Evolutionary conservation across 306 rosid species (phyloP), one percentile per base, ranked within the genome.

Genomic region (Cercis canadensis): DNA sequence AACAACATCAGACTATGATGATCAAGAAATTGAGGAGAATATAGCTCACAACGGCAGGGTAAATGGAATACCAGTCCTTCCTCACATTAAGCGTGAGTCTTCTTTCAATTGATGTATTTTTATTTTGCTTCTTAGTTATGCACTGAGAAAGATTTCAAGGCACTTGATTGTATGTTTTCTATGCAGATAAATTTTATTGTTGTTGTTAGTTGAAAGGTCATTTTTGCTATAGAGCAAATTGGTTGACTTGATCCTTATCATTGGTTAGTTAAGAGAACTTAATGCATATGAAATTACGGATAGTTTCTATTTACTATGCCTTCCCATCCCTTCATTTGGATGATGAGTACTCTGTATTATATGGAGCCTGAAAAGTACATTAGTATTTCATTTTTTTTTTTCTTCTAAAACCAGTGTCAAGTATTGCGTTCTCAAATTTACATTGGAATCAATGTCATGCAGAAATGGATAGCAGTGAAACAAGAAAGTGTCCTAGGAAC

Each of bases 1-100:
- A 74, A 94, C 96, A 43, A 90, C 98, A 17, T 94, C 98, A 6
- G 97, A 94, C 75, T 94, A 90, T 62, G 73, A 84, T 62, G 97
- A 94, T 75, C 83, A 78, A 80, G 97, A 90, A 84, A 94, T 94
- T 79, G 90, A 87, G 80, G 94, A 87, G 34, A 94, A 89, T 76
- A 89, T 94, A 65, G 81, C 95, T 73, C 87, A 94, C 76, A 94
- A 90, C 78, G 87, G 98, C 86, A 73, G 78, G 83, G 86, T 62
- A 65, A 94, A 94, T 80, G 90, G 83, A 77, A 81, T 90, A 69
- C 87, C 92, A 44, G 83, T 73, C 83, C 78, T 90, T 80, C 85
- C 97, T 74, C 98, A 94, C 76, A 65, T 89, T 57, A 90, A 83
- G 84, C 95, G 98, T 89, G 84, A 77, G 97, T 80, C 75, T 80